Percentiles rank a stretch among this genome's conserved stretches.
Evolutionary conservation across 148 eudicot genomes (phyloP).

Genomic region (Polygonum aviculare): DNA sequence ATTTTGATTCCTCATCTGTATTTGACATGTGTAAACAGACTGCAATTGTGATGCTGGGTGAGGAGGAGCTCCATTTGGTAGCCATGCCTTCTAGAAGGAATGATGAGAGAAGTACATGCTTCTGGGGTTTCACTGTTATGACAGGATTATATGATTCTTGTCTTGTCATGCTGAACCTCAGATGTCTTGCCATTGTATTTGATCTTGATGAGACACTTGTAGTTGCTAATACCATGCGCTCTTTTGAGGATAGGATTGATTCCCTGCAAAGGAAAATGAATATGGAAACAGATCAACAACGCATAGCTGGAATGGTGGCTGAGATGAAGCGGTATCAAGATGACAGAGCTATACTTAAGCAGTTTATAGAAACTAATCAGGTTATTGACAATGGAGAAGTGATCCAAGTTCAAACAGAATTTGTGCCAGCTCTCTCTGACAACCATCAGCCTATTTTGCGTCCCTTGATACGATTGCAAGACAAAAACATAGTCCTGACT

Average conservation of each 20-base stretch:
- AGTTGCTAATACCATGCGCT: constrained; percentile 93
- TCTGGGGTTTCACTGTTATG: constrained; percentile 75
- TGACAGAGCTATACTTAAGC: constrained; percentile 76
- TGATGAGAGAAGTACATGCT: constrained; percentile 38
- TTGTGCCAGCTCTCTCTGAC: constrained; percentile 76
- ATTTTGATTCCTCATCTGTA: background rate
- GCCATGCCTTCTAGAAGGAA: constrained; percentile 74
- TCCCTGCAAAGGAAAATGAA: constrained; percentile 67
- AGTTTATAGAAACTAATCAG: constrained; percentile 92
- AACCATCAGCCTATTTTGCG: constrained; percentile 72
- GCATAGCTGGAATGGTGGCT: constrained; percentile 70
- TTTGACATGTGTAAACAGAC: constrained; percentile 37
- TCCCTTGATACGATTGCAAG: constrained; percentile 78
- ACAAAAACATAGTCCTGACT: constrained; percentile 77
- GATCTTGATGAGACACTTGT: constrained; percentile 96
- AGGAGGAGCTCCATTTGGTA: constrained; percentile 79
- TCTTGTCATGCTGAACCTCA: constrained; percentile 81
- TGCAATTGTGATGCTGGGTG: constrained; percentile 57
- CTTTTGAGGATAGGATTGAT: constrained; percentile 93
- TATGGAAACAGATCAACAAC: constrained; percentile 64
- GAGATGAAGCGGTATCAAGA: constrained; percentile 96
- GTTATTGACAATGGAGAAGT: constrained; percentile 82
- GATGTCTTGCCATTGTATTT: constrained; percentile 96
- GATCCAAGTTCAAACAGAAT: constrained; percentile 69
- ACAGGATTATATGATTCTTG: constrained; percentile 67